Evolutionary conservation across 2,329 filamentous ascomycete species (phyloP).

Genomic region (Verticillium tricorpus): DNA sequence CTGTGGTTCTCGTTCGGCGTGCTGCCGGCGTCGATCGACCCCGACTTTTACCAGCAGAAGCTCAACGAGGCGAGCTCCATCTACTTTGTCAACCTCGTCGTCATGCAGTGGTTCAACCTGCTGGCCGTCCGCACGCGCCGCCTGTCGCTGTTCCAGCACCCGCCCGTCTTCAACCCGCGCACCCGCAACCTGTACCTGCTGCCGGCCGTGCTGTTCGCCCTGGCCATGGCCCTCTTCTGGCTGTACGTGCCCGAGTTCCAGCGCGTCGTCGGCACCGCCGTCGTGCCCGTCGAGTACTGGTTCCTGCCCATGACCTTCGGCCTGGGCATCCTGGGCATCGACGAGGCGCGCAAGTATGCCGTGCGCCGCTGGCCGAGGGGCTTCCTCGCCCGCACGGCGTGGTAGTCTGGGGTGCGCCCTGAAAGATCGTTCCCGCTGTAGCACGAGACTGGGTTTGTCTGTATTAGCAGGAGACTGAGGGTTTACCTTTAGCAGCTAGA

Average conservation of each 20-base stretch:
- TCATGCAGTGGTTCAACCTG: slow-evolving; percentile 79
- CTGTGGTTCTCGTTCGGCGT: slow-evolving; percentile 66
- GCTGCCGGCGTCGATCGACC: slow-evolving; percentile 43
- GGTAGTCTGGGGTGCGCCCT: slow-evolving; percentile 32
- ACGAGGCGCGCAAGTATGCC: slow-evolving; percentile 46
- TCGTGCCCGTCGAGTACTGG: slow-evolving; percentile 68
- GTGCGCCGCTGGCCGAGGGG: slow-evolving; percentile 42
- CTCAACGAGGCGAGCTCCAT: slow-evolving; percentile 66
- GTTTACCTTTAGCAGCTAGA: too few species aligned
- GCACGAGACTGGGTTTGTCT: too few species aligned
- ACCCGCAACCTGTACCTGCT: slow-evolving; percentile 67
- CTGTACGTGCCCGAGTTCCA: slow-evolving; percentile 65
- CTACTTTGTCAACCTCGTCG: slow-evolving; percentile 76
- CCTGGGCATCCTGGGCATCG: slow-evolving; percentile 43
- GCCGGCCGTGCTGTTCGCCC: slow-evolving; percentile 64
- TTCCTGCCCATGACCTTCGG: slow-evolving; percentile 74
- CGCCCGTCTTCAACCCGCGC: slow-evolving; percentile 58
- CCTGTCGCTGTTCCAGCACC: slow-evolving; percentile 67
- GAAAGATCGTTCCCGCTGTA: not conserved
- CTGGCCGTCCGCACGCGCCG: slow-evolving; percentile 63
- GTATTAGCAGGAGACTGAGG: too few species aligned
- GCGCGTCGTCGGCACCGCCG: slow-evolving; percentile 52
- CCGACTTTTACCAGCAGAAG: slow-evolving; percentile 48
- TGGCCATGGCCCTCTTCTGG: slow-evolving; percentile 67
- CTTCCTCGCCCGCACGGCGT: slow-evolving; percentile 40